Base-by-base conservation (phyloP, 2,329 filamentous ascomycete species). In the Plectosphaerella sp. region DNA sequence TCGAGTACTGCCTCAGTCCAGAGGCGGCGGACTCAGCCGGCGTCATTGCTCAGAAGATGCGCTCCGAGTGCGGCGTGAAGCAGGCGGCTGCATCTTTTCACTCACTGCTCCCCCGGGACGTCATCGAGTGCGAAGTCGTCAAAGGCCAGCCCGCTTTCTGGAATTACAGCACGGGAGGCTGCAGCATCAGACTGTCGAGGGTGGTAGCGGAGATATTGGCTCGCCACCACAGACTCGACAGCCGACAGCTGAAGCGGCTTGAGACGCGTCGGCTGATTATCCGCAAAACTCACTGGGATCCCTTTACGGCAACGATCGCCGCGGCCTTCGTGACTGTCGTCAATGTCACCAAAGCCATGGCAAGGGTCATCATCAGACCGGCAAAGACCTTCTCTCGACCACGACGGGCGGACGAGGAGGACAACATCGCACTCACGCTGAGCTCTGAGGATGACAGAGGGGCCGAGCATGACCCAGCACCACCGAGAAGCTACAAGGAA, bases 51-150 rank as follows among this genome's bases (percentile, higher is more conserved):
- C 69, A 76, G 42, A 73, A 73, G 35, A 89, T 90, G 45, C 80
- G 75, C 42, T 64, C 66, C 5, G 80, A 84, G 54, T 83, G 86
- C 1, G 87, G 86, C 1, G 86, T 86, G 1, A 70, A 77, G 45
- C 89, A 89, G 54, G 86, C 86, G 0, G 86, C 88, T 6, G 73
- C 72, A 36, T 78, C 81, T 2, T 89, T 90, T 24, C 79, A 80
- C 41, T 62, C 89, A 15, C 72, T 73, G 1, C 68, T 86, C 1
- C 64, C 69, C 5, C 68, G 72, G 16, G 61, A 66, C 16, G 75
- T 72, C 10, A 82, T 89, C 75, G 76, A 83, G n/a, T 90, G 87
- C 61, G 81, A 82, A 0, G 77, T 90, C 7, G 65, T 89, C 3
- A 71, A 78, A 20, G 81, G 88, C 22, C 75, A 75, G 5, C 76